Evolutionary conservation across 345 rosid species (phyloP).

Genomic region (Anacardium occidentale): DNA sequence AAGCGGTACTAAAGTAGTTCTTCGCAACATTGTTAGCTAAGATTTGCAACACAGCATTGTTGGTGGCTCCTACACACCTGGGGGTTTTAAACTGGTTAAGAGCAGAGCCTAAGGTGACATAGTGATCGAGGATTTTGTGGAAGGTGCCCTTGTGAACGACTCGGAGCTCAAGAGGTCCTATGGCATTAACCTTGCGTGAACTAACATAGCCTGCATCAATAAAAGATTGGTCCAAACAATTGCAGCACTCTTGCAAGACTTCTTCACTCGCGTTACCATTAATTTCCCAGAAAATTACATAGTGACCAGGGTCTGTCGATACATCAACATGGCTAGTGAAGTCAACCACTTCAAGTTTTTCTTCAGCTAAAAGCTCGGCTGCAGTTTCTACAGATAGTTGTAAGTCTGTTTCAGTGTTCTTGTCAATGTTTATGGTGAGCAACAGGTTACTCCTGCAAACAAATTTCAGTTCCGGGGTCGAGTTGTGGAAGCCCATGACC

Average conservation of each 20-base stretch:
- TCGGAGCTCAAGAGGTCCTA: slow-evolving; percentile 84
- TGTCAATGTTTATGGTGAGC: slow-evolving; percentile 87
- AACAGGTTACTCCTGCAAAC: slow-evolving; percentile 72
- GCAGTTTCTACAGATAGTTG: slow-evolving; percentile 81
- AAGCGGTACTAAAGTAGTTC: slow-evolving; percentile 67
- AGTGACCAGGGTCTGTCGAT: slow-evolving; percentile 79
- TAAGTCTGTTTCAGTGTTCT: slow-evolving; percentile 83
- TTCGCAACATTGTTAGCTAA: slow-evolving; percentile 52
- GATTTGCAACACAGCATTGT: slow-evolving; percentile 57
- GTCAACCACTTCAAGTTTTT: slow-evolving; percentile 73
- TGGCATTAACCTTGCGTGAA: slow-evolving; percentile 61
- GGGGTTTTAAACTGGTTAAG: slow-evolving; percentile 92
- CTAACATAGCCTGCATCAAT: slow-evolving; percentile 71
- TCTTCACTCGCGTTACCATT: slow-evolving; percentile 57
- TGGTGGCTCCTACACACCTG: slow-evolving; percentile 58
- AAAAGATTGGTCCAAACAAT: slow-evolving; percentile 65
- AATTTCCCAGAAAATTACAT: slow-evolving; percentile 88
- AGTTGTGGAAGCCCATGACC: slow-evolving; percentile 72
- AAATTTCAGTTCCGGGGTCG: slow-evolving; percentile 78
- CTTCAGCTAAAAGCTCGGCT: slow-evolving; percentile 49
- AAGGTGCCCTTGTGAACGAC: slow-evolving; percentile 71
- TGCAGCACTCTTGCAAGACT: slow-evolving; percentile 69
- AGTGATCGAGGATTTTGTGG: slow-evolving; percentile 69
- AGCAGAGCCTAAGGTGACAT: slow-evolving; percentile 65
- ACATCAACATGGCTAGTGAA: slow-evolving; percentile 75